Conservation (phyloP, 768 basidiomycete species). For the Pulveroboletus sp. region DNA sequence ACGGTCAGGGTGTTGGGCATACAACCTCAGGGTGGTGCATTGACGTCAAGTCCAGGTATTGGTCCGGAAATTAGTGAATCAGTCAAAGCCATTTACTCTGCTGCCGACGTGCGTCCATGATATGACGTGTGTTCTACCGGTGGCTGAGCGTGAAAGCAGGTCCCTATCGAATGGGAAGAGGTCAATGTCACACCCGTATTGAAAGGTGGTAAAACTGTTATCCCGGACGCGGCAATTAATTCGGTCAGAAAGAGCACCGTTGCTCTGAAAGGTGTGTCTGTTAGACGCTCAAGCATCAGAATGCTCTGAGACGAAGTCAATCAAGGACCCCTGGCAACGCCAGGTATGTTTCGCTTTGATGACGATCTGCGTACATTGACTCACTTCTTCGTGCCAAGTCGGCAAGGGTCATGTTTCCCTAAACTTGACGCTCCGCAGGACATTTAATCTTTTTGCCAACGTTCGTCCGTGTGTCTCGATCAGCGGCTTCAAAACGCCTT, state of each 20-base stretch:
- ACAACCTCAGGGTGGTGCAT: slow-evolving; percentile 2
- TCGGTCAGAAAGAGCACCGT: slow-evolving; percentile 97
- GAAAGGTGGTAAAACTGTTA: slow-evolving; percentile 94
- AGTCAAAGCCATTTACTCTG: slow-evolving; percentile 87
- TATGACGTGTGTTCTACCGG: slow-evolving; percentile 2
- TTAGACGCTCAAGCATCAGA: not conserved
- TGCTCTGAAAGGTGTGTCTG: slow-evolving; percentile 80
- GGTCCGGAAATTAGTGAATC: slow-evolving; percentile 98
- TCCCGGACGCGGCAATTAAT: slow-evolving; percentile 85
- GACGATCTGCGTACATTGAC: slow-evolving; percentile 3
- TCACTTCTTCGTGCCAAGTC: slow-evolving; percentile 46
- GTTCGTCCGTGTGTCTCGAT: slow-evolving; percentile 96
- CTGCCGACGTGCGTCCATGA: slow-evolving; percentile 61
- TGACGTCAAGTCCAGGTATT: slow-evolving; percentile 61
- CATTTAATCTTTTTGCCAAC: slow-evolving; percentile 98
- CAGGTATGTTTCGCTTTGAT: slow-evolving; percentile 56
- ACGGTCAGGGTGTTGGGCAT: slow-evolving; percentile 51
- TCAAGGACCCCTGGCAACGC: slow-evolving; percentile 90
- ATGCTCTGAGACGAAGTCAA: slow-evolving; percentile 8
- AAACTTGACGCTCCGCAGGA: slow-evolving; percentile 93
- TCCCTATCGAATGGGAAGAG: slow-evolving; percentile 99
- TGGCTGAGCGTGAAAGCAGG: slow-evolving; percentile 44
- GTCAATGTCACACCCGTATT: slow-evolving; percentile 93
- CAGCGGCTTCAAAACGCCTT: slow-evolving; percentile 95
- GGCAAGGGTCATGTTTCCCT: slow-evolving; percentile 99